Conservation (phyloP, 768 basidiomycete species). For the Mycena rebaudengoi region DNA sequence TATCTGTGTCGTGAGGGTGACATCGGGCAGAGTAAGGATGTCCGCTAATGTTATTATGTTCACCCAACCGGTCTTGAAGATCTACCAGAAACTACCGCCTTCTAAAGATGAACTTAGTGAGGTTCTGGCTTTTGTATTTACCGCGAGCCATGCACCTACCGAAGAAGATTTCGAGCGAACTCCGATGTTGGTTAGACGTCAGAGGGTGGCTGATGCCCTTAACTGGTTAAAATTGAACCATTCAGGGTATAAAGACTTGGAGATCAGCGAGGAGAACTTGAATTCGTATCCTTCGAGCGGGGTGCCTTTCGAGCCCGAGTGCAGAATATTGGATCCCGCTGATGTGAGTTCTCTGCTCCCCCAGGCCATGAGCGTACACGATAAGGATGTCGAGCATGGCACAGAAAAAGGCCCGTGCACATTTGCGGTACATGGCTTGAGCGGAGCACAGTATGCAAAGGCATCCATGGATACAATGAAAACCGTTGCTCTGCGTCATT, state of each 20-base stretch:
- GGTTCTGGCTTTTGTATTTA: slow-evolving; percentile 23
- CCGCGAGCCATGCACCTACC: background rate
- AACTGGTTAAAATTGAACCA: slow-evolving; percentile 25
- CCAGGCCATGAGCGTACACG: too few relatives aligned
- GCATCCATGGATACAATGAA: slow-evolving; percentile 23
- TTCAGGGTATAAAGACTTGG: slow-evolving; percentile 13
- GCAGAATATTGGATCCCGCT: background rate
- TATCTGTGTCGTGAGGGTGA: background rate
- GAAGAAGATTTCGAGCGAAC: background rate
- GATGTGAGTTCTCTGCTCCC: too few relatives aligned
- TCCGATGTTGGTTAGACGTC: slow-evolving; percentile 25
- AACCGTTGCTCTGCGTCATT: slow-evolving; percentile 33
- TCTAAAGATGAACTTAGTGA: slow-evolving; percentile 36
- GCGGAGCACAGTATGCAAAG: slow-evolving; percentile 28
- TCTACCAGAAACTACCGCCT: background rate
- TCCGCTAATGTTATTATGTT: background rate
- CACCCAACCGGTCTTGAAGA: background rate
- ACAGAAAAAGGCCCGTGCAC: slow-evolving; percentile 39
- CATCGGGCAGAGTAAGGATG: background rate
- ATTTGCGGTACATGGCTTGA: slow-evolving; percentile 49
- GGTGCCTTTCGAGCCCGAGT: slow-evolving; percentile 15
- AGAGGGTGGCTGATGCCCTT: slow-evolving; percentile 15
- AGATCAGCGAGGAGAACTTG: slow-evolving; percentile 10
- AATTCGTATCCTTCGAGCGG: slow-evolving; percentile 9
- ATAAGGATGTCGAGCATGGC: slow-evolving; percentile 20